Conservation (phyloP, 768 basidiomycete species). For the Kwoniella dendrophila region DNA sequence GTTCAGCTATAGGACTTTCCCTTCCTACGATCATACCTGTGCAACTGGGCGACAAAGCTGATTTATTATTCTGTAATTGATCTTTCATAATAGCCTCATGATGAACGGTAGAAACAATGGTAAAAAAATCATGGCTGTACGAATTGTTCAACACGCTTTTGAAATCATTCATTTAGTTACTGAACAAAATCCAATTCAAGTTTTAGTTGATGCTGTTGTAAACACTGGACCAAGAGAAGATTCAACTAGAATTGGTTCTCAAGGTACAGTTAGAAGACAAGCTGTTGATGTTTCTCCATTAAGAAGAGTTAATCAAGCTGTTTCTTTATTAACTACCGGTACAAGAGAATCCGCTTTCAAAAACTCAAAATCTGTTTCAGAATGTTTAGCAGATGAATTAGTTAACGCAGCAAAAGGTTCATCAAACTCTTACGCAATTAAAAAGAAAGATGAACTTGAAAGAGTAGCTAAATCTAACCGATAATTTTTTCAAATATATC, state of each 20-base stretch:
- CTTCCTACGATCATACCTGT: too few relatives aligned
- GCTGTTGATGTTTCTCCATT: conserved; percentile 99
- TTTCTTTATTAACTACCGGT: conserved; percentile 91
- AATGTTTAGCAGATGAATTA: conserved; percentile 98
- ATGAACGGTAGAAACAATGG: conserved; percentile 99
- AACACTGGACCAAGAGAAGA: conserved; percentile 99
- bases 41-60: neutral
- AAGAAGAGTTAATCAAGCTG: conserved; percentile 95
- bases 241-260: conserved; percentile 98
- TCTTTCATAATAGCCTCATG: conserved; percentile 71
- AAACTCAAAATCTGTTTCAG: conserved; percentile 98
- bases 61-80: conserved; percentile 1
- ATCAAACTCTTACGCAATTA: conserved; percentile 99
- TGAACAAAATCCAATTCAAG: conserved; percentile 99
- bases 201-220: conserved; percentile 93
- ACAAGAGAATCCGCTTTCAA: conserved; percentile 99
- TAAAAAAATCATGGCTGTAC: conserved; percentile 97
- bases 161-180: conserved; percentile 99
- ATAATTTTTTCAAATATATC: conserved; percentile 67
- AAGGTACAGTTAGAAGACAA: conserved; percentile 99
- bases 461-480: conserved; percentile 99
- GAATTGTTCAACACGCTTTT: conserved; percentile 98
- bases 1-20: too few relatives aligned
- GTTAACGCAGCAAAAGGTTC: conserved; percentile 99
- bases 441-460: conserved; percentile 99